phyloP scores from a whole-genome alignment of 305 asterid species.

The Stenogyne calaminthoides region DNA sequence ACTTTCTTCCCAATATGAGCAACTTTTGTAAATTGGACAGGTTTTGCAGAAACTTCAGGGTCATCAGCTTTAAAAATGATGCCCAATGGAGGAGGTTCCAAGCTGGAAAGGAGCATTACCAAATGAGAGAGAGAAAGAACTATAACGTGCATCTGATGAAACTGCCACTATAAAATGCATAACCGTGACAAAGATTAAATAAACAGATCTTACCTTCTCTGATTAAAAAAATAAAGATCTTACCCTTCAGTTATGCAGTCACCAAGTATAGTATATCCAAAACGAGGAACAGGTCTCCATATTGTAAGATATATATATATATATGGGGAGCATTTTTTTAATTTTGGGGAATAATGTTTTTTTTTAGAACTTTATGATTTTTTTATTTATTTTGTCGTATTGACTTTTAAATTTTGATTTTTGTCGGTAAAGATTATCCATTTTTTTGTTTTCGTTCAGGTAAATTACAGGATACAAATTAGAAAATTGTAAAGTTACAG shows the following conservation, averaged over 20 bases:
- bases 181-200: conserved; percentile 22
- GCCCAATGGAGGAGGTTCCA: conserved; percentile 98
- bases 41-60: conserved; percentile 83
- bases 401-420: no score
- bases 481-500: no score
- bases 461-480: no score
- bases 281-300: conserved; percentile 94
- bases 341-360: no score
- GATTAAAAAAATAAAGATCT: conserved; percentile 31
- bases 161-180: conserved; percentile 14
- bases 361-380: no score
- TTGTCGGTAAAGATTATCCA: no score
- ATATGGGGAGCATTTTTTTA: no score
- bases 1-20: conserved; percentile 85
- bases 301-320: no score
- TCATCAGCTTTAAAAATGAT: conserved; percentile 80
- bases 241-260: conserved; percentile 98
- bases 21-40: conserved; percentile 90
- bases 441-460: no score
- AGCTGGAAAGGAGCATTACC: conserved; percentile 50
- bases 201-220: conserved; percentile 50
- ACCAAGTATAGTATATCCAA: conserved; percentile 85
- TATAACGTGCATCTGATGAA: neutral
- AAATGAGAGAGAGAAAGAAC: conserved; percentile 32
- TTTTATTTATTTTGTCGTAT: no score